phyloP scores from a whole-genome alignment of 345 rosid genomes.

The Citrus medica region DNA sequence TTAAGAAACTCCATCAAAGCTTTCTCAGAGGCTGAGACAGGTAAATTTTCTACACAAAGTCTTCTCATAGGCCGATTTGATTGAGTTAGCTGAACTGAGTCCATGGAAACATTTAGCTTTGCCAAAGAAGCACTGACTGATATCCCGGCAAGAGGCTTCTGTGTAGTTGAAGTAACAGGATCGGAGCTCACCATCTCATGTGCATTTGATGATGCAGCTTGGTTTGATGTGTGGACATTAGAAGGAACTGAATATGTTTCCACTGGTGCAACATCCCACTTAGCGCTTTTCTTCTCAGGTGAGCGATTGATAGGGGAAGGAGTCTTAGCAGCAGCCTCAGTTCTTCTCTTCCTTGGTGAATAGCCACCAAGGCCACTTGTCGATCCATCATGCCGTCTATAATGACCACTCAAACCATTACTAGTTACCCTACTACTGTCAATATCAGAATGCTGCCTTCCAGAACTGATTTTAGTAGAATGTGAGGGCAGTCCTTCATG shows the following conservation, averaged over 20 bases:
- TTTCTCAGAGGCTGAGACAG: constrained; percentile 77
- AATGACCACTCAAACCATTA: constrained; percentile 52
- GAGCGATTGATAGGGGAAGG: constrained; percentile 65
- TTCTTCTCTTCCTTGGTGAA: constrained; percentile 88
- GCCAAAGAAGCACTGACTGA: constrained; percentile 31
- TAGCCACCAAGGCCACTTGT: constrained; percentile 89
- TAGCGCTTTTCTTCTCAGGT: constrained; percentile 69
- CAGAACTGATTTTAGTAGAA: constrained; percentile 43
- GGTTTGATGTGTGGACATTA: constrained; percentile 36
- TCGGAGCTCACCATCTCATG: constrained; percentile 38
- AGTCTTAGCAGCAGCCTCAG: constrained; percentile 54
- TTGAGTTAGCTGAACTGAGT: constrained; percentile 82
- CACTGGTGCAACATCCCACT: constrained; percentile 74
- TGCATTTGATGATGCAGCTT: constrained; percentile 34
- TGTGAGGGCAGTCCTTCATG: constrained; percentile 39
- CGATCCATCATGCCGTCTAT: constrained; percentile 46
- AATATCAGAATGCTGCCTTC: constrained; percentile 44
- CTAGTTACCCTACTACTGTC: constrained; percentile 32
- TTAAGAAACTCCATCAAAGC: constrained; percentile 65
- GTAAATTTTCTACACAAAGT: constrained; percentile 83
- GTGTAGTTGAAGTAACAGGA: constrained; percentile 31
- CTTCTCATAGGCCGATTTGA: constrained; percentile 85
- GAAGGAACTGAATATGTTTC: constrained; percentile 40
- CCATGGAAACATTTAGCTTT: constrained; percentile 40
- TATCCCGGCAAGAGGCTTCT: constrained; percentile 40